These are phyloP conservation scores for Penicillium egyptiacum DNA, from an alignment of 495 filamentous ascomycete genomes.

Conservation along the genomic window DNA sequence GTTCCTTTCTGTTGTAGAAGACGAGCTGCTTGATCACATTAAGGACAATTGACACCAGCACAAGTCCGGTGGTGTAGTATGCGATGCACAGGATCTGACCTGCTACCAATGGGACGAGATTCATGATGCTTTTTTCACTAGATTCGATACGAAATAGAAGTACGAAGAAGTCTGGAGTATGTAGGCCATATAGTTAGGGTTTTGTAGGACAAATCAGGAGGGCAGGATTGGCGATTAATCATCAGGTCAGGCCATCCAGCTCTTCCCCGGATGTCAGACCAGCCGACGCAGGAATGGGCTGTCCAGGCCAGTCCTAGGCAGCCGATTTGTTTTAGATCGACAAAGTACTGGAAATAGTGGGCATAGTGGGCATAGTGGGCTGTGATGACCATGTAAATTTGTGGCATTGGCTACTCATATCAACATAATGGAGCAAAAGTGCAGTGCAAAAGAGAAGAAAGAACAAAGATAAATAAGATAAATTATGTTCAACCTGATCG, in stretches of 20 bases:
- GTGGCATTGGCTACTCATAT: slow-evolving; percentile 9
- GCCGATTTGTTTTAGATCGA: neutral
- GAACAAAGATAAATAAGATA: slow-evolving; percentile 1
- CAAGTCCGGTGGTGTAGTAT: slow-evolving; percentile 28
- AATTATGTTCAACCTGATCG: slow-evolving; percentile 10
- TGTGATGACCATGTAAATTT: neutral
- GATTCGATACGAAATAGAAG: neutral
- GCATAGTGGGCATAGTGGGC: neutral
- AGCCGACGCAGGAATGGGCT: slow-evolving; percentile 1
- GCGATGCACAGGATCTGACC: slow-evolving; percentile 26
- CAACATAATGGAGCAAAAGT: neutral
- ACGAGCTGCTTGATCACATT: slow-evolving; percentile 70
- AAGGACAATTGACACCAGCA: slow-evolving; percentile 53
- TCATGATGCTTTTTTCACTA: slow-evolving; percentile 15
- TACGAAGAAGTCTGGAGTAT: neutral
- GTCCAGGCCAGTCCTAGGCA: slow-evolving; percentile 7
- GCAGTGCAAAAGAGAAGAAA: neutral
- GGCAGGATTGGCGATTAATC: slow-evolving; percentile 23
- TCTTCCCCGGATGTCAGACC: slow-evolving; percentile 9
- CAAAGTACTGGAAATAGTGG: neutral
- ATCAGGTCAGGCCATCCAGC: slow-evolving; percentile 14
- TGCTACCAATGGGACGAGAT: slow-evolving; percentile 19
- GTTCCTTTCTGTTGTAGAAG: slow-evolving; percentile 69
- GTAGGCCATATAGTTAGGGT: slow-evolving; percentile 6
- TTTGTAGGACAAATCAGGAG: slow-evolving; percentile 24